A percentile compares a stretch with the other conserved stretches of the same genome.
phyloP scores from a whole-genome alignment of 495 filamentous ascomycete species.

The Bacidia rubella region DNA sequence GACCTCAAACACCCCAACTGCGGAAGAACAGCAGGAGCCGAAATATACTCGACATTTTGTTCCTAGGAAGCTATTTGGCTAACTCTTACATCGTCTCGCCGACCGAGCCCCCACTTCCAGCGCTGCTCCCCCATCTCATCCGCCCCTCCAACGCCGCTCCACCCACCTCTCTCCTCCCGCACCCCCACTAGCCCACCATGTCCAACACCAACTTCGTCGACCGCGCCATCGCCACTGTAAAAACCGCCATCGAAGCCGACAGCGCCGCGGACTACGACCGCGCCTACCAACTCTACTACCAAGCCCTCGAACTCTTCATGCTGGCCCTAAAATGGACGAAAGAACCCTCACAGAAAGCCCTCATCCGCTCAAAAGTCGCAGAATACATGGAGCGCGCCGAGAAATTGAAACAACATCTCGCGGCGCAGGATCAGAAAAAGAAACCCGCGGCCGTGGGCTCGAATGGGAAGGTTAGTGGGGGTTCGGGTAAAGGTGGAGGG shows the following conservation, averaged over 20 bases:
- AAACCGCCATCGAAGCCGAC: slow-evolving; percentile 93
- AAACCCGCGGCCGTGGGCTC: slow-evolving; percentile 72
- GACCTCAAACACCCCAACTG: too few species aligned
- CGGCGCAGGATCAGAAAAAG: slow-evolving; percentile 59
- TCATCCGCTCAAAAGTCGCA: slow-evolving; percentile 80
- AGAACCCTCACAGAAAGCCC: slow-evolving; percentile 87
- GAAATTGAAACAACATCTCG: slow-evolving; percentile 84
- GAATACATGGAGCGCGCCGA: slow-evolving; percentile 99
- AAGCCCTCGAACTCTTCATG: slow-evolving; percentile 89
- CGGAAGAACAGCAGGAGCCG: too few species aligned
- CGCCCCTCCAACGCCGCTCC: too few species aligned
- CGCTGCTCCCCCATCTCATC: too few species aligned
- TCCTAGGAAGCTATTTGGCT: too few species aligned
- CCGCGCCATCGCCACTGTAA: slow-evolving; percentile 87
- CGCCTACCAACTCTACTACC: slow-evolving; percentile 89
- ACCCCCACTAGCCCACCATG: slow-evolving; percentile 41
- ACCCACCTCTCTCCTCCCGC: neutral
- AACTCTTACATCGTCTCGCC: too few species aligned
- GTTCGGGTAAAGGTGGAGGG: slow-evolving; percentile 52
- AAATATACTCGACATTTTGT: too few species aligned
- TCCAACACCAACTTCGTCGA: slow-evolving; percentile 95
- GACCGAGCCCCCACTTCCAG: too few species aligned
- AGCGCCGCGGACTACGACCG: slow-evolving; percentile 92
- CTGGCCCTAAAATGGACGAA: slow-evolving; percentile 97
- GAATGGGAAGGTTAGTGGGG: slow-evolving; percentile 67